A percentile compares a stretch with the other conserved stretches of the same genome.
These are phyloP conservation scores for Senna tora DNA, from an alignment of 306 rosid genomes.

Conservation along the genomic window DNA sequence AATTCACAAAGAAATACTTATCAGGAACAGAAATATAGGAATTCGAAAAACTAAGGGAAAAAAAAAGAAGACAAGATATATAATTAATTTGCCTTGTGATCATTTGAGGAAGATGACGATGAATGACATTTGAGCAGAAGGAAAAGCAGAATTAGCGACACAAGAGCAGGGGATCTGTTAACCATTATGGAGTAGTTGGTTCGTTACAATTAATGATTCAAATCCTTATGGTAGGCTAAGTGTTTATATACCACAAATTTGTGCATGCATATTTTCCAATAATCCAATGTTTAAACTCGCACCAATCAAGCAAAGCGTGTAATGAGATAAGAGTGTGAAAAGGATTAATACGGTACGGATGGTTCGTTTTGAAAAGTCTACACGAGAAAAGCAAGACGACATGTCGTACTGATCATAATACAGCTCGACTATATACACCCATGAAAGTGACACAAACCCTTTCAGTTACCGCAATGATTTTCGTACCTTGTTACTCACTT, in stretches of 20 bases:
- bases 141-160: conserved; percentile 22
- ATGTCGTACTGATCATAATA: too few relatives aligned
- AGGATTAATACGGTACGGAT: background rate
- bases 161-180: background rate
- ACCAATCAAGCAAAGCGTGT: conserved; percentile 11
- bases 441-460: conserved; percentile 6
- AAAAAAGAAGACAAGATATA: background rate
- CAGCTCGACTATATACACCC: background rate
- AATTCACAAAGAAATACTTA: background rate
- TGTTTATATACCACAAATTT: background rate
- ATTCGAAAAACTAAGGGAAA: conserved; percentile 13
- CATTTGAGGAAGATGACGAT: conserved; percentile 33
- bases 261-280: background rate
- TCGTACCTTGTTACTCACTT: background rate
- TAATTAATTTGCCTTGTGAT: conserved; percentile 11
- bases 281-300: background rate
- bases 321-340: background rate
- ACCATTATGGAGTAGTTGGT: conserved; percentile 30
- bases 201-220: background rate
- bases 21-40: conserved; percentile 5
- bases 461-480: background rate
- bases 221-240: background rate
- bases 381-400: background rate
- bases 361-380: conserved; percentile 4
- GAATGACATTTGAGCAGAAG: conserved; percentile 25